Evolutionary conservation across 495 filamentous ascomycete species (phyloP), one percentile per base, ranked within the genome.

Genomic region (Penicillium macrosclerotiorum): DNA sequence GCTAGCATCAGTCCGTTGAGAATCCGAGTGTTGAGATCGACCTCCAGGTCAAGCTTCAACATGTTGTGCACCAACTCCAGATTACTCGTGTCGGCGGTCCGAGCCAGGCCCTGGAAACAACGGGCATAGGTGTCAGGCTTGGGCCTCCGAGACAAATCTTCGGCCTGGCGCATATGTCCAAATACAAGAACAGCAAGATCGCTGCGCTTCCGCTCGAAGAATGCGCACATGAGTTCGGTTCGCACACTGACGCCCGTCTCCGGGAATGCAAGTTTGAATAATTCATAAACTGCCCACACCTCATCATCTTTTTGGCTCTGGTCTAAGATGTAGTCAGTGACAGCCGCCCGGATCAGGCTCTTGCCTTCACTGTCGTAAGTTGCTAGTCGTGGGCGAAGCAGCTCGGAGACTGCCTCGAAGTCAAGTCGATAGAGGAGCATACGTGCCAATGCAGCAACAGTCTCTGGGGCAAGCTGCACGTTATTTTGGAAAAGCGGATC

Each of bases 121-220:
- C 75, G 63, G 18, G 84, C 78, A 62, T 97, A 98, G 2, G 84
- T 86, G 39, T 88, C 82, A 9, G 76, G 58, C 11, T 73, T 84
- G 1, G 93, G 89, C 0, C 84, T 75, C 11, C 77, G 72, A 0
- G 64, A 59, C 14, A 64, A 64, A 33, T 78, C 69, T 19, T 72
- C 71, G 25, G 86, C 80, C 19, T 81, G 73, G 9, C 86, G 84
- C 89, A 96, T 95, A 64, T 96, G 89, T 19, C 86, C 85, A 61
- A 98, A 96, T 37, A 93, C 78, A 47, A 89, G 71, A 25, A 77
- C 81, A 1, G 88, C 93, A 76, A 96, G 86, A 51, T 96, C 90
- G 5, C 84, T 75, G 12, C 88, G 80, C 23, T 74, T 67, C 23
- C 89, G 84, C 5, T 74, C 70, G 60, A 95, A 97, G 71, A 97